These are phyloP conservation scores for Histomonas meleagridis DNA, from an alignment of 208 protist genomes.

Conservation along the genomic window DNA sequence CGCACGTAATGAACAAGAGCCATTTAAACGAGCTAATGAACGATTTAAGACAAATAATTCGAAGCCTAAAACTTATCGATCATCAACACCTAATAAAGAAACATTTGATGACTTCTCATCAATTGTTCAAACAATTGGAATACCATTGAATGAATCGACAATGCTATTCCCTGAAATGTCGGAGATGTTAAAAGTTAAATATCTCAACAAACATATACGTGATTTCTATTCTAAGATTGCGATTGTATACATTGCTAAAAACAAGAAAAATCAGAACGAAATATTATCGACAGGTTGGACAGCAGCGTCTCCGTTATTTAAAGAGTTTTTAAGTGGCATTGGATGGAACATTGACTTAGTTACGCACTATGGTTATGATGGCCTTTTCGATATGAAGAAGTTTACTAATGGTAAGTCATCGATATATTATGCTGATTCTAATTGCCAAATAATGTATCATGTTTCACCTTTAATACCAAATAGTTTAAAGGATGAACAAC, in stretches of 20 bases:
- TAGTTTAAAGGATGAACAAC: not conserved
- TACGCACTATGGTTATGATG: not conserved
- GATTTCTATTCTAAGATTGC: not conserved
- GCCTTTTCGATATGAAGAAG: not conserved
- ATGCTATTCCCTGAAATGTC: too few relatives aligned
- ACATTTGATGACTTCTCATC: too few relatives aligned
- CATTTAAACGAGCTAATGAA: too few relatives aligned
- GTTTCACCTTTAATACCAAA: not conserved
- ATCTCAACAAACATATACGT: too few relatives aligned
- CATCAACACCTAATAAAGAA: too few relatives aligned
- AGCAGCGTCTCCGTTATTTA: not conserved
- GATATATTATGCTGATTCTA: not conserved
- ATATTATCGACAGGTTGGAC: not conserved
- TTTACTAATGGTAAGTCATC: not conserved
- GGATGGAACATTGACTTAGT: not conserved
- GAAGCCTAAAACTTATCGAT: too few relatives aligned
- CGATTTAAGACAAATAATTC: too few relatives aligned
- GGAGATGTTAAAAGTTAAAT: too few relatives aligned
- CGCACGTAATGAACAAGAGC: too few relatives aligned
- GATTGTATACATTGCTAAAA: not conserved
- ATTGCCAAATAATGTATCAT: constrained; percentile 29
- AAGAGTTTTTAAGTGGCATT: not conserved
- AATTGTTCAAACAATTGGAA: too few relatives aligned
- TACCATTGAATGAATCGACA: too few relatives aligned
- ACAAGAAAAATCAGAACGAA: not conserved